A percentile compares a stretch with the other conserved stretches of the same genome.
Conservation (phyloP, 1,284 basidiomycete genomes). For the Cryptococcus neoformans region DNA sequence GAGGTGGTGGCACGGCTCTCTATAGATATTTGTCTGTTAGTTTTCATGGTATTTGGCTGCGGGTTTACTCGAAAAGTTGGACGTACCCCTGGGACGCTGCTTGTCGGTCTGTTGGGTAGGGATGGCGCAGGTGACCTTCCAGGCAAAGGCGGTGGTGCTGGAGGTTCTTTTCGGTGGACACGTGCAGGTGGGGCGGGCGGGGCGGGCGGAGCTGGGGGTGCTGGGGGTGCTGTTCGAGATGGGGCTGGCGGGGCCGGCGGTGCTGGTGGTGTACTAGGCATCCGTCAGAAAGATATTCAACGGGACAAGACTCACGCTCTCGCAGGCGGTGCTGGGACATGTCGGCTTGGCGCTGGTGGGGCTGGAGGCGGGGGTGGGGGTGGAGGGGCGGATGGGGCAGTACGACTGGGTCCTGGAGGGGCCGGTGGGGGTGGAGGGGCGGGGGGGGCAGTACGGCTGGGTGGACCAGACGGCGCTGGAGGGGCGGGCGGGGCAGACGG, state of each 20-base stretch:
- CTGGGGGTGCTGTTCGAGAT: constrained; percentile 15
- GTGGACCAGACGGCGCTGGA: constrained; percentile 17
- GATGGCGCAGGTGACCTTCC: constrained; percentile 48
- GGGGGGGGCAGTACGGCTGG: constrained; percentile 30
- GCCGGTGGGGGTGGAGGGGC: constrained; percentile 35
- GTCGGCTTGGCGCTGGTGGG: constrained; percentile 63
- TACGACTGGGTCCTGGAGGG: constrained; percentile 10
- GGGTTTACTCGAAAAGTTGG: neutral
- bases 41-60: neutral
- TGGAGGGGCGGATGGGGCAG: constrained; percentile 16
- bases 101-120: constrained; percentile 37
- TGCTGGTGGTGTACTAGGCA: constrained; percentile 52
- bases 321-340: constrained; percentile 42
- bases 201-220: constrained; percentile 3
- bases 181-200: constrained; percentile 16
- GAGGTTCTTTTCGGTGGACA: constrained; percentile 20
- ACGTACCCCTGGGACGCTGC: constrained; percentile 23
- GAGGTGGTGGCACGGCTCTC: constrained; percentile 39
- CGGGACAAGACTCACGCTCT: constrained; percentile 8
- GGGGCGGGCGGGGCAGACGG: constrained; percentile 41
- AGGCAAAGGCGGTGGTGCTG: constrained; percentile 43
- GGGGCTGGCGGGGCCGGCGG: constrained; percentile 18
- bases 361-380: constrained; percentile 20
- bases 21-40: constrained; percentile 1
- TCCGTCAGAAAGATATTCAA: neutral